phyloP scores from a whole-genome alignment of 116 monocot genomes.

The Zostera marina region DNA sequence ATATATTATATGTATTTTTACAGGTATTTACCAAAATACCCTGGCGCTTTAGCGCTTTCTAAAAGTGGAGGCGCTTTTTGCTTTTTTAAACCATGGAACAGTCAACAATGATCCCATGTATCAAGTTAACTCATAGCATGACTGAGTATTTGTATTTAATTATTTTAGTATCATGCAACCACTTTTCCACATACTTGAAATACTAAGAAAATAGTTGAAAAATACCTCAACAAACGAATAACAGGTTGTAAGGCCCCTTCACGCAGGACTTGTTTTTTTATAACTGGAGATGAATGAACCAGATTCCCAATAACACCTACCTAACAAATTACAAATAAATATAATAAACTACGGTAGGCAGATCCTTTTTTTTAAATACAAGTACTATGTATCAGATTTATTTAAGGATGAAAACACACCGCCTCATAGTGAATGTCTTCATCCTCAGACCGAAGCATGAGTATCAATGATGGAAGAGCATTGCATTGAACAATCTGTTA shows the following conservation, averaged over 20 bases:
- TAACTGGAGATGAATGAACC: conserved; percentile 97
- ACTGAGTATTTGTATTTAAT: too few species aligned
- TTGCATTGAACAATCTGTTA: conserved; percentile 85
- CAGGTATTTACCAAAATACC: too few species aligned
- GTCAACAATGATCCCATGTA: too few species aligned
- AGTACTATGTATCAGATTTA: neutral
- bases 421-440: conserved; percentile 91
- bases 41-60: too few species aligned
- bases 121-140: too few species aligned
- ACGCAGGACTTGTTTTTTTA: conserved; percentile 92
- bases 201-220: too few species aligned
- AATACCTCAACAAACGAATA: conserved; percentile 80
- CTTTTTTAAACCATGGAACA: too few species aligned
- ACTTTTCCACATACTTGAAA: too few species aligned
- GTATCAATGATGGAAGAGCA: conserved; percentile 89
- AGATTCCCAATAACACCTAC: conserved; percentile 98
- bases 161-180: too few species aligned
- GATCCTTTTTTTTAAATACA: neutral
- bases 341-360: neutral
- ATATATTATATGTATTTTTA: too few species aligned
- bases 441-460: conserved; percentile 92
- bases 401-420: conserved; percentile 23
- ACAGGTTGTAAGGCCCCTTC: conserved; percentile 96
- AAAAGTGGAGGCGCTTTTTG: too few species aligned
- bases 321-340: conserved; percentile 15